These are phyloP conservation scores for Apiospora marii DNA, from an alignment of 2,329 filamentous ascomycete genomes.

Conservation along the genomic window DNA sequence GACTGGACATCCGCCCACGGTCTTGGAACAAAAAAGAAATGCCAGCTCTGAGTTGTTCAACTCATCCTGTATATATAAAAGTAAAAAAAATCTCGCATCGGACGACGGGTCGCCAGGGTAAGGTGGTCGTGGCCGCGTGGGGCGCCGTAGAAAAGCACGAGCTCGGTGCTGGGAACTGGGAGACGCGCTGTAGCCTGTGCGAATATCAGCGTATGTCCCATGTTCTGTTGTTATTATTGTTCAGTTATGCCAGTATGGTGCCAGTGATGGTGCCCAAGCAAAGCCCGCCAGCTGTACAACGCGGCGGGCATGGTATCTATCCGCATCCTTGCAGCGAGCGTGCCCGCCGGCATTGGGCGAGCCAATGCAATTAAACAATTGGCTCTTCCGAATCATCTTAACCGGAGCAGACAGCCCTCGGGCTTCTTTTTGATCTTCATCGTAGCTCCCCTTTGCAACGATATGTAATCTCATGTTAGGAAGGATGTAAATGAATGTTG, in stretches of 20 bases:
- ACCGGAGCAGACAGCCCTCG: constrained; percentile 17
- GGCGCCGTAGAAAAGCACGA: not conserved
- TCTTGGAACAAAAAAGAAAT: not conserved
- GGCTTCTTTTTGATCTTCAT: constrained; percentile 20
- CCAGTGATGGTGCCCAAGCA: constrained; percentile 13
- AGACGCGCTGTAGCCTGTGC: constrained; percentile 1
- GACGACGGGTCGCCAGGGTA: not conserved
- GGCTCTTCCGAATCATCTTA: not conserved
- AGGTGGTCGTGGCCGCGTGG: constrained; percentile 8
- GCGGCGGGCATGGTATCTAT: constrained; percentile 6
- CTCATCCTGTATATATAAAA: not conserved
- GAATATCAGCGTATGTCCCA: constrained; percentile 1
- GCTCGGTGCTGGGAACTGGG: not conserved
- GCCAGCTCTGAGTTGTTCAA: not conserved
- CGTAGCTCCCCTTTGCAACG: constrained; percentile 11
- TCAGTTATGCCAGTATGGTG: not conserved
- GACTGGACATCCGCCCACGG: not conserved
- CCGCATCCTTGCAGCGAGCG: constrained; percentile 15
- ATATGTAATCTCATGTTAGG: constrained; percentile 5
- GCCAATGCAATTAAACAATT: constrained; percentile 18
- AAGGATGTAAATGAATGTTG: constrained; percentile 15
- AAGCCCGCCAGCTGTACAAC: constrained; percentile 10
- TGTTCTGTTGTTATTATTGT: not conserved
- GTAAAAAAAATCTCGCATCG: not conserved
- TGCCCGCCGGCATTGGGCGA: not conserved